Evolutionary conservation across 768 basidiomycete genomes (phyloP).

Genomic region (Tremella mesenterica): DNA sequence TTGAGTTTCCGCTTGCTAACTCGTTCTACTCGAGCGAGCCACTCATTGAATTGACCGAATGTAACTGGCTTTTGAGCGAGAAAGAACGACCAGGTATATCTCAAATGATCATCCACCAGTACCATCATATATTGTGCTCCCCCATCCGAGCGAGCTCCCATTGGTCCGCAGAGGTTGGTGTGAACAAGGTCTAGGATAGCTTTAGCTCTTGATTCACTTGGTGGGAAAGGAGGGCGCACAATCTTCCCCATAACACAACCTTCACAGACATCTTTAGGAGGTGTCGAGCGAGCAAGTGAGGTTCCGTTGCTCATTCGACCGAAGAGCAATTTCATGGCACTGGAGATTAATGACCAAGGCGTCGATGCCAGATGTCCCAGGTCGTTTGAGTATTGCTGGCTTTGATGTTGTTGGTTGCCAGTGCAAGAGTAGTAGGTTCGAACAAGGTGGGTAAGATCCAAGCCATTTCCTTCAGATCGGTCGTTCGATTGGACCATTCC

Average conservation of each 20-base stretch:
- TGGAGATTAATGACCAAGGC: constrained; percentile 1
- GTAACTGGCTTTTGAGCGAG: no score
- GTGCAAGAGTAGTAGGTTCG: neutral
- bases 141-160: neutral
- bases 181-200: constrained; percentile 3
- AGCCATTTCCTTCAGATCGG: no score
- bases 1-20: no score
- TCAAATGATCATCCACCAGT: constrained; percentile 3
- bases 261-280: neutral
- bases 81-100: no score
- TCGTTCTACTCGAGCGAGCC: no score
- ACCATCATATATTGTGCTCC: constrained; percentile 5
- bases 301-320: constrained; percentile 1
- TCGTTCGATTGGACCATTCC: no score
- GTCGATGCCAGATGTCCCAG: constrained; percentile 4
- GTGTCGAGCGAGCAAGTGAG: neutral
- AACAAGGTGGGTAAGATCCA: neutral
- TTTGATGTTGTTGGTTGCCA: neutral
- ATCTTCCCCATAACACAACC: neutral
- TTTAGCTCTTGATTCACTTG: neutral
- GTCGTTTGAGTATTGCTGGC: neutral
- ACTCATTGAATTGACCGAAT: no score
- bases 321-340: constrained; percentile 1
- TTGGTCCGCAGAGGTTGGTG: constrained; percentile 2
- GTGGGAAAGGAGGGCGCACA: constrained; percentile 2